These are phyloP conservation scores for Diplotaxis tenuifolia DNA, from an alignment of 345 rosid genomes.

Conservation along the genomic window DNA sequence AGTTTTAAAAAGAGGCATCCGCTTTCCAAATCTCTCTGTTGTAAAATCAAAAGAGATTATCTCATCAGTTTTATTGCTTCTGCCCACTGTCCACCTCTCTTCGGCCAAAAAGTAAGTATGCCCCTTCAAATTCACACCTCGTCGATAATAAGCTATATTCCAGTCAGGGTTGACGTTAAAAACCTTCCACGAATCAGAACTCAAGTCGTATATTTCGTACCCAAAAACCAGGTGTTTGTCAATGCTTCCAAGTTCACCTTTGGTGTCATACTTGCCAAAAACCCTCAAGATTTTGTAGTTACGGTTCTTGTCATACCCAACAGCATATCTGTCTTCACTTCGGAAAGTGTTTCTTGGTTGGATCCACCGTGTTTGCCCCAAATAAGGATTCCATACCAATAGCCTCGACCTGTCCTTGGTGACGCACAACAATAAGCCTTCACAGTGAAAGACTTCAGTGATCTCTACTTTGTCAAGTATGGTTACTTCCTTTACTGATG, in stretches of 20 bases:
- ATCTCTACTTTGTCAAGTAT: not conserved
- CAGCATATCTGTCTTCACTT: not conserved
- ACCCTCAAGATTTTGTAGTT: not conserved
- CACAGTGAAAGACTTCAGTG: not conserved
- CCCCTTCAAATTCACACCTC: not conserved
- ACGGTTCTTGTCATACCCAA: not conserved
- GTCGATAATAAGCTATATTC: not conserved
- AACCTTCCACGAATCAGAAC: not conserved
- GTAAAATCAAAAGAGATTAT: conserved; percentile 2
- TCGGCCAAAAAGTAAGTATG: not conserved
- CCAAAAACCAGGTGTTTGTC: not conserved
- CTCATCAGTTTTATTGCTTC: not conserved
- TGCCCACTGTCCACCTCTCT: not conserved
- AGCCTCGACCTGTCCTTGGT: not conserved
- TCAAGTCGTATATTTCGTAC: not conserved
- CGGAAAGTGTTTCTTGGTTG: not conserved
- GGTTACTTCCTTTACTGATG: not conserved
- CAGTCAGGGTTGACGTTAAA: not conserved
- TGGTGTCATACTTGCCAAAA: not conserved
- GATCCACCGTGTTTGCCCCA: conserved; percentile 1
- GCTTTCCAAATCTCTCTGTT: not conserved
- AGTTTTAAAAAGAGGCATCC: not conserved
- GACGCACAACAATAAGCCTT: not conserved
- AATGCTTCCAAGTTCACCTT: not conserved
- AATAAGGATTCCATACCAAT: not conserved